Conservation (phyloP, 345 rosid species). For the Murraya paniculata region DNA sequence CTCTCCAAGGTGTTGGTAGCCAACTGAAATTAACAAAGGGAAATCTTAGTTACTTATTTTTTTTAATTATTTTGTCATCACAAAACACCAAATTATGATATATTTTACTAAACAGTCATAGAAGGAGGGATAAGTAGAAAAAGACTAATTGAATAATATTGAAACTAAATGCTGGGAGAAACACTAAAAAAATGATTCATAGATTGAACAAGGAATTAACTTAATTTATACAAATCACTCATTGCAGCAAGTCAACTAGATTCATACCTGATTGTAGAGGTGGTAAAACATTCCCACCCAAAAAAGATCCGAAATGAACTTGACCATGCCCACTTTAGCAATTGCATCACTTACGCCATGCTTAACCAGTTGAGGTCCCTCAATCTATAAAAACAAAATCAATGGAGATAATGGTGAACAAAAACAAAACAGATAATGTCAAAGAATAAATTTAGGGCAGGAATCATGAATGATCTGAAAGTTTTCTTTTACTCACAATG, state of each 20-base stretch:
- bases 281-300: slow-evolving; percentile 99
- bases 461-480: neutral
- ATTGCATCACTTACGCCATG: slow-evolving; percentile 76
- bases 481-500: slow-evolving; percentile 48
- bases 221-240: neutral
- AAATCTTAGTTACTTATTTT: neutral
- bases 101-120: neutral
- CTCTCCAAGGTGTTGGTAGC: slow-evolving; percentile 98
- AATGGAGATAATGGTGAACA: neutral
- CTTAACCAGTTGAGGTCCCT: slow-evolving; percentile 84
- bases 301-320: slow-evolving; percentile 85
- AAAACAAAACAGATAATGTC: slow-evolving; percentile 7
- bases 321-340: slow-evolving; percentile 83
- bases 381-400: slow-evolving; percentile 46
- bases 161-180: neutral
- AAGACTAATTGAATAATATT: neutral
- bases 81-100: neutral
- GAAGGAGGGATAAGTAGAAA: neutral
- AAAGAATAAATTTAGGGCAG: neutral
- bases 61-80: neutral
- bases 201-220: neutral
- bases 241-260: neutral
- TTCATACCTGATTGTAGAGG: slow-evolving; percentile 86
- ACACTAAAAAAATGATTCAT: neutral
- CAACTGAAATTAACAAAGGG: slow-evolving; percentile 45